Evolutionary conservation across 2,329 filamentous ascomycete genomes (phyloP).

Genomic region (Fusarium tuaranense): DNA sequence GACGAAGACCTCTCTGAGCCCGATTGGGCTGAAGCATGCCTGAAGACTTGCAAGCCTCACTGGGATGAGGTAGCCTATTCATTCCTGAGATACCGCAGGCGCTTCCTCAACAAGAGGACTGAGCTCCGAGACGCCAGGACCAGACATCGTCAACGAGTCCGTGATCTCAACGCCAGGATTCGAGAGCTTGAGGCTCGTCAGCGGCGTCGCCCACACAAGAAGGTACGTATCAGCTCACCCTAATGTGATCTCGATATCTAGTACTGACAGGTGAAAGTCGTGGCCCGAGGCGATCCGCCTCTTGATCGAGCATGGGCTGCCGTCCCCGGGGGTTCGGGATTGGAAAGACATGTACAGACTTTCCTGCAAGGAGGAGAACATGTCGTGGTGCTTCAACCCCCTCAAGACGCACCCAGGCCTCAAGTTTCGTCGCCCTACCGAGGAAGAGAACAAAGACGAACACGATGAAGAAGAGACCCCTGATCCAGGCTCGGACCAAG

Average conservation of each 20-base stretch:
- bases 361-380: slow-evolving; percentile 38
- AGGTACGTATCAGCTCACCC: background rate
- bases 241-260: background rate
- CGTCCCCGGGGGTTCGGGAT: accelerated
- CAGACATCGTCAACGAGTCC: background rate
- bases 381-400: slow-evolving; percentile 13
- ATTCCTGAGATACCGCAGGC: background rate
- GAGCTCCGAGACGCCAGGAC: background rate
- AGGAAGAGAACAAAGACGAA: slow-evolving; percentile 1
- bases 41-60: slow-evolving; percentile 2
- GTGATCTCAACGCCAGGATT: background rate
- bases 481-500: background rate
- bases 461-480: background rate
- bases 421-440: slow-evolving; percentile 2
- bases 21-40: background rate
- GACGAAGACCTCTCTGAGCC: background rate
- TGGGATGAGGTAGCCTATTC: background rate
- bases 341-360: slow-evolving; percentile 29
- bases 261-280: slow-evolving; percentile 9
- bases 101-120: background rate
- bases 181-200: background rate
- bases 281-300: slow-evolving; percentile 6
- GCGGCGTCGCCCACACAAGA: background rate
- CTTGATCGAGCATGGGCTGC: background rate
- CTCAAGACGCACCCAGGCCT: slow-evolving; percentile 28